Conservation (phyloP, 129 eudicot genomes). For the Lonicera japonica region DNA sequence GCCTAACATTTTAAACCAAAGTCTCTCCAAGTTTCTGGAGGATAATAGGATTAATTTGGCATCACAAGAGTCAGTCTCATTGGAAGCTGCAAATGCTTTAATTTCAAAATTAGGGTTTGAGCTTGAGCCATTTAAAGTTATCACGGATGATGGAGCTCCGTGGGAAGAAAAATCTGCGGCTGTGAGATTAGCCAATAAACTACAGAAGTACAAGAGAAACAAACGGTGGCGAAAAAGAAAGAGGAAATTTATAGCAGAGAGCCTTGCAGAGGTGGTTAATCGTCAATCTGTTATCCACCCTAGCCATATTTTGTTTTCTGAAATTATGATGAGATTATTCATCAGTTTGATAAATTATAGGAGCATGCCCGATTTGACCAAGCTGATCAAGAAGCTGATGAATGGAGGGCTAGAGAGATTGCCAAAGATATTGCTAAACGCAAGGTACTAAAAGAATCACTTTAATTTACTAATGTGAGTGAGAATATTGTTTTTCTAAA, state of each 20-base stretch:
- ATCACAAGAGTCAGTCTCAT: conserved; percentile 48
- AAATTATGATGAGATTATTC: not conserved
- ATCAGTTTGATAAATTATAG: conserved; percentile 22
- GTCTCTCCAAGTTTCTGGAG: conserved; percentile 37
- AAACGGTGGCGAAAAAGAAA: conserved; percentile 81
- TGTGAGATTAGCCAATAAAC: conserved; percentile 58
- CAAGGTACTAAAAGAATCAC: conserved; percentile 36
- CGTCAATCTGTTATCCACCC: not conserved
- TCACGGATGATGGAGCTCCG: conserved; percentile 49
- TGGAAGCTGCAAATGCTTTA: conserved; percentile 69
- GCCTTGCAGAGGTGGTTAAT: conserved; percentile 48
- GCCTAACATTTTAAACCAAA: conserved; percentile 9
- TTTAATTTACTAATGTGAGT: no score
- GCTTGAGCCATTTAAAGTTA: conserved; percentile 77
- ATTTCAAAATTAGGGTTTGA: conserved; percentile 53
- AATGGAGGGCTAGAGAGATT: conserved; percentile 91
- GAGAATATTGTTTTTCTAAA: no score
- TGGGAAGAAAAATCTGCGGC: conserved; percentile 97
- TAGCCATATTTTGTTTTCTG: not conserved
- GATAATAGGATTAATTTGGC: conserved; percentile 33
- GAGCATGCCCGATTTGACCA: conserved; percentile 60
- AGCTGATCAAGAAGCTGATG: conserved; percentile 91
- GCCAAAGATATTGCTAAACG: conserved; percentile 80
- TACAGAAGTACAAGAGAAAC: conserved; percentile 72
- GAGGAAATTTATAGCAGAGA: conserved; percentile 59